A percentile compares a stretch with the other conserved stretches of the same genome.
Evolutionary conservation across 331 rosid genomes (phyloP).

Genomic region (Acacia concinna): DNA sequence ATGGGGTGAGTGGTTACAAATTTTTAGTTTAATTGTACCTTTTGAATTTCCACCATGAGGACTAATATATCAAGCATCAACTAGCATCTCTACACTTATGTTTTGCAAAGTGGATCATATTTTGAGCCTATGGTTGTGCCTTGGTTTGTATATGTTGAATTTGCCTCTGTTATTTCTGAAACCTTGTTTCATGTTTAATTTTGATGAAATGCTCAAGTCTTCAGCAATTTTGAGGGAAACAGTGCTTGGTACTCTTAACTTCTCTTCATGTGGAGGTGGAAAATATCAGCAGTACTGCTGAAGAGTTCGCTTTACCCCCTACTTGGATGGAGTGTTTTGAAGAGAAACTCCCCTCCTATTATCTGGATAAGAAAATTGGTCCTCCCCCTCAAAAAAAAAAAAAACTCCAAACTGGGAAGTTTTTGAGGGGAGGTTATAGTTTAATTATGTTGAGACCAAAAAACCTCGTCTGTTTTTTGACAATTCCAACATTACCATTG

Average conservation of each 20-base stretch:
- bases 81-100: background rate
- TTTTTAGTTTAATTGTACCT: background rate
- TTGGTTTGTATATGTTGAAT: constrained; percentile 3
- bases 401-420: background rate
- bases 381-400: too few species aligned
- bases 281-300: constrained; percentile 15
- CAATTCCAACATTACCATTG: background rate
- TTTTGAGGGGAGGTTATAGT: background rate
- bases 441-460: background rate
- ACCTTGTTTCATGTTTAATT: constrained; percentile 14
- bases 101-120: background rate
- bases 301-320: constrained; percentile 5
- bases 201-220: constrained; percentile 6
- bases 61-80: background rate
- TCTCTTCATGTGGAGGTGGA: background rate
- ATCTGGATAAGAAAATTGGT: background rate
- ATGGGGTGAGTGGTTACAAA: constrained; percentile 68
- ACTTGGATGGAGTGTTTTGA: background rate
- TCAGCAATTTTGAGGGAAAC: constrained; percentile 14
- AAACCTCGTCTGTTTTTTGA: background rate
- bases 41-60: constrained; percentile 14
- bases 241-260: background rate
- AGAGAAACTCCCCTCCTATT: background rate
- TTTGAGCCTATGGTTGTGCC: constrained; percentile 14
- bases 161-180: background rate